Evolutionary conservation across 1,284 basidiomycete genomes (phyloP).

Genomic region (Trametes pubescens): DNA sequence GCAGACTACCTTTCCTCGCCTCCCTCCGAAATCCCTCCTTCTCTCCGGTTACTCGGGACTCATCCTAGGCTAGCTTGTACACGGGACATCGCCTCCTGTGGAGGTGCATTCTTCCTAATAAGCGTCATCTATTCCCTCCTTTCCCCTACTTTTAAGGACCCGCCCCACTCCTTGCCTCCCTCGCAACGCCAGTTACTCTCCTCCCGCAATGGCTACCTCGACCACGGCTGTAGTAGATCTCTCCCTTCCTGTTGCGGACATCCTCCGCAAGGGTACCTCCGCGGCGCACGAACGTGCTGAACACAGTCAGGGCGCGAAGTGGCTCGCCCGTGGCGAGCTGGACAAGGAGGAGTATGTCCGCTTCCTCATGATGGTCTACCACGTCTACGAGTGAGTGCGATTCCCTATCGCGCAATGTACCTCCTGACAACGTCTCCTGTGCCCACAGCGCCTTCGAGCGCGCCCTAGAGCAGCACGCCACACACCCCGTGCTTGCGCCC

Average conservation of each 20-base stretch:
- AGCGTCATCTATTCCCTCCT: neutral
- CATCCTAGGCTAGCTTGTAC: constrained; percentile 8
- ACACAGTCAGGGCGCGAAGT: constrained; percentile 65
- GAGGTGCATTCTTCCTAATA: constrained; percentile 18
- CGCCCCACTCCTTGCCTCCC: constrained; percentile 6
- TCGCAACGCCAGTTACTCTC: constrained; percentile 20
- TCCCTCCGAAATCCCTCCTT: neutral
- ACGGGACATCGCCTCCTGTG: constrained; percentile 31
- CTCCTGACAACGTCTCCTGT: neutral
- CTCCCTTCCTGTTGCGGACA: constrained; percentile 53
- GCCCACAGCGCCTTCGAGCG: constrained; percentile 59
- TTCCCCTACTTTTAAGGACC: neutral
- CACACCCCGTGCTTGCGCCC: constrained; percentile 68
- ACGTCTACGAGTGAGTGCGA: constrained; percentile 75
- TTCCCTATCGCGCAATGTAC: constrained; percentile 2
- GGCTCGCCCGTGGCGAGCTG: constrained; percentile 68
- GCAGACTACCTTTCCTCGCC: no score
- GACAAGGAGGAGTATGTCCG: constrained; percentile 71
- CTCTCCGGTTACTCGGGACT: constrained; percentile 5
- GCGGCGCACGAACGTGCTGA: constrained; percentile 70
- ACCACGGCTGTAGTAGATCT: constrained; percentile 46
- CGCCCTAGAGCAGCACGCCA: constrained; percentile 68
- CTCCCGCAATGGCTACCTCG: constrained; percentile 32
- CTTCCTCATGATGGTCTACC: constrained; percentile 81
- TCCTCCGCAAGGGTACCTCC: constrained; percentile 65